phyloP scores from a whole-genome alignment of 2,329 filamentous ascomycete genomes.

The Fusarium pseudonygamai region DNA sequence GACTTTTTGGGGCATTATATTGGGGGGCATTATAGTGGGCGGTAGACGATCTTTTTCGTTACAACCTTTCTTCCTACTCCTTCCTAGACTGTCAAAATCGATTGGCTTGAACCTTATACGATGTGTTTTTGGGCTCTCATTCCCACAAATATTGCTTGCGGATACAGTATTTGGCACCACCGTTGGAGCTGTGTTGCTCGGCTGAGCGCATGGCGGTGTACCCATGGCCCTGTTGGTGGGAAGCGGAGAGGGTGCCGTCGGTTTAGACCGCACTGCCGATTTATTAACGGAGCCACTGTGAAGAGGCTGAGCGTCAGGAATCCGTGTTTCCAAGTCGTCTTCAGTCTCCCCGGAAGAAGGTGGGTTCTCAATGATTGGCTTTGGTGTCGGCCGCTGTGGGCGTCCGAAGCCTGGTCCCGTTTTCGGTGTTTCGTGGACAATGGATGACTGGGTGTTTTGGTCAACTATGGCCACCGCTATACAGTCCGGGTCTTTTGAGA shows the following conservation, averaged over 20 bases:
- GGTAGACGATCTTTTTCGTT: slow-evolving; percentile 33
- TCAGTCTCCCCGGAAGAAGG: slow-evolving; percentile 42
- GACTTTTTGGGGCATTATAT: slow-evolving; percentile 12
- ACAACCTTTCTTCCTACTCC: slow-evolving; percentile 19
- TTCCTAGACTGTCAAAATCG: background rate
- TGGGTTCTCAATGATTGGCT: slow-evolving; percentile 13
- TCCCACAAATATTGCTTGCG: background rate
- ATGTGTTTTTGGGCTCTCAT: slow-evolving; percentile 7
- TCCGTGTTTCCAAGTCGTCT: slow-evolving; percentile 50
- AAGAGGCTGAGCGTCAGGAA: slow-evolving; percentile 44
- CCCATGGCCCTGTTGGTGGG: slow-evolving; percentile 25
- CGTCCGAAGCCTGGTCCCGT: slow-evolving; percentile 12
- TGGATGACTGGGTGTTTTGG: slow-evolving; percentile 29
- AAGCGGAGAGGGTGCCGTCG: slow-evolving; percentile 26
- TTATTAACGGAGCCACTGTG: slow-evolving; percentile 39
- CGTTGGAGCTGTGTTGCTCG: slow-evolving; percentile 33
- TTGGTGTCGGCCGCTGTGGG: slow-evolving; percentile 6
- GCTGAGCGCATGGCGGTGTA: slow-evolving; percentile 49
- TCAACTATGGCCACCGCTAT: background rate
- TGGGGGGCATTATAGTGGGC: slow-evolving; percentile 37
- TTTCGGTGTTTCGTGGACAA: slow-evolving; percentile 41
- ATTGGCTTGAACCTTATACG: slow-evolving; percentile 42
- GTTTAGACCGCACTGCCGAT: slow-evolving; percentile 28
- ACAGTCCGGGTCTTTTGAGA: background rate
- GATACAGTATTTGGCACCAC: slow-evolving; percentile 33